These are phyloP conservation scores for Globisporangium recalcitrans DNA, from an alignment of 352 stramenopile species.

Conservation along the genomic window DNA sequence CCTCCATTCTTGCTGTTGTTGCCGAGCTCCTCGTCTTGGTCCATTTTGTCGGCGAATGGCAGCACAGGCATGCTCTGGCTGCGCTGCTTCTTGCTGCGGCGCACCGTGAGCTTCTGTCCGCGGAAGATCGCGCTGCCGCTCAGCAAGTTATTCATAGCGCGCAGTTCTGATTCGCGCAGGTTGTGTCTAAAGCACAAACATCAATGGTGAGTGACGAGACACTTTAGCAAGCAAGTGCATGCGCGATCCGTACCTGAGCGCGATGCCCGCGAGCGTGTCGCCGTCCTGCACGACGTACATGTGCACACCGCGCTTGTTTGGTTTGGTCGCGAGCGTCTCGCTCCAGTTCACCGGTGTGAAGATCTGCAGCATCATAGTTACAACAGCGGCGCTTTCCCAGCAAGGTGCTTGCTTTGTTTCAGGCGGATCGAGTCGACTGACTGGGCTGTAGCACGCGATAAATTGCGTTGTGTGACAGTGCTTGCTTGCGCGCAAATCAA, in stretches of 20 bases:
- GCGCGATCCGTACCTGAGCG: slow-evolving; percentile 22
- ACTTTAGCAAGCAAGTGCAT: background rate
- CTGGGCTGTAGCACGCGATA: slow-evolving; percentile 1
- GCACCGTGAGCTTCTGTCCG: slow-evolving; percentile 37
- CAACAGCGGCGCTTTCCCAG: background rate
- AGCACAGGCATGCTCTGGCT: slow-evolving; percentile 36
- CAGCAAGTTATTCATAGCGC: slow-evolving; percentile 48
- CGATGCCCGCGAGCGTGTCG: slow-evolving; percentile 42
- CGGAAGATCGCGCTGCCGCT: slow-evolving; percentile 29
- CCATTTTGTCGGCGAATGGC: slow-evolving; percentile 13
- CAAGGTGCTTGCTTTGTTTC: background rate
- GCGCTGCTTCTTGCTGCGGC: slow-evolving; percentile 30
- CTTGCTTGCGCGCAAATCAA: background rate
- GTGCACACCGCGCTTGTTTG: slow-evolving; percentile 14
- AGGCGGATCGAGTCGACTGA: too few species aligned
- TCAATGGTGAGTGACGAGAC: background rate
- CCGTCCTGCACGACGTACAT: slow-evolving; percentile 35
- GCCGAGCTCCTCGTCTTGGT: slow-evolving; percentile 1
- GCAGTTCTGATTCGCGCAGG: slow-evolving; percentile 44
- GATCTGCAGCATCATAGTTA: slow-evolving; percentile 27
- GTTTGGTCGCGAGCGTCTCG: slow-evolving; percentile 13
- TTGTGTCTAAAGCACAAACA: slow-evolving; percentile 27
- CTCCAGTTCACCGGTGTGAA: slow-evolving; percentile 35
- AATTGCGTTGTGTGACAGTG: background rate
- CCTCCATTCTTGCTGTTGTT: slow-evolving; percentile 4